Conservation (phyloP, 1,139 yeast genomes). For the Sugiyamaella pinicola region DNA sequence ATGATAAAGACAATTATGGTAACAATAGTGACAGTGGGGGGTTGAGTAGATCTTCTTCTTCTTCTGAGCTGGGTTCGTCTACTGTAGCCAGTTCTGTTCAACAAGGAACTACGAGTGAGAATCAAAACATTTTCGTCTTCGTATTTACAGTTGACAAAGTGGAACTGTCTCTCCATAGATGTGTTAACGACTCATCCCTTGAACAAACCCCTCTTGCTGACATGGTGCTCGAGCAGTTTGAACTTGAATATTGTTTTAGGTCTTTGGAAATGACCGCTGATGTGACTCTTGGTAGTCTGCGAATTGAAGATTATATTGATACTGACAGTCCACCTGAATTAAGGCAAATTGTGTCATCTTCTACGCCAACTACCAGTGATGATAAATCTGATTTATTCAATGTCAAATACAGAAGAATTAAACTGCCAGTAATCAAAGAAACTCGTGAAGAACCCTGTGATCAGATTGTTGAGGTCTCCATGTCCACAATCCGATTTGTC, state of each 20-base stretch:
- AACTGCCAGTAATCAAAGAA: slow-evolving; percentile 25
- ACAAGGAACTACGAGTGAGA: slow-evolving; percentile 26
- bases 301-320: slow-evolving; percentile 75
- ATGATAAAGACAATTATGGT: slow-evolving; percentile 33
- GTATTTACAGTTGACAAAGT: slow-evolving; percentile 67
- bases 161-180: slow-evolving; percentile 64
- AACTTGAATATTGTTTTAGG: slow-evolving; percentile 62
- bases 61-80: slow-evolving; percentile 13
- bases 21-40: slow-evolving; percentile 10
- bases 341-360: slow-evolving; percentile 72
- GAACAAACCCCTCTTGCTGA: slow-evolving; percentile 72
- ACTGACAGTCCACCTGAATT: slow-evolving; percentile 63
- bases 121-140: slow-evolving; percentile 70
- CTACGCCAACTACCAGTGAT: slow-evolving; percentile 38
- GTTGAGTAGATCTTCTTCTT: slow-evolving; percentile 8
- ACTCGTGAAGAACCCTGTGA: slow-evolving; percentile 46
- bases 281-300: slow-evolving; percentile 63
- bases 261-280: slow-evolving; percentile 66
- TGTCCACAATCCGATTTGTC: slow-evolving; percentile 79
- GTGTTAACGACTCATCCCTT: slow-evolving; percentile 62
- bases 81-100: slow-evolving; percentile 20
- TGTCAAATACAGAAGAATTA: slow-evolving; percentile 54
- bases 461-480: slow-evolving; percentile 69
- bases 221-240: slow-evolving; percentile 66
- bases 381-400: slow-evolving; percentile 56